Percentiles rank a stretch among this genome's conserved stretches.
phyloP scores from a whole-genome alignment of 345 rosid species.

The Citrus trifoliata region DNA sequence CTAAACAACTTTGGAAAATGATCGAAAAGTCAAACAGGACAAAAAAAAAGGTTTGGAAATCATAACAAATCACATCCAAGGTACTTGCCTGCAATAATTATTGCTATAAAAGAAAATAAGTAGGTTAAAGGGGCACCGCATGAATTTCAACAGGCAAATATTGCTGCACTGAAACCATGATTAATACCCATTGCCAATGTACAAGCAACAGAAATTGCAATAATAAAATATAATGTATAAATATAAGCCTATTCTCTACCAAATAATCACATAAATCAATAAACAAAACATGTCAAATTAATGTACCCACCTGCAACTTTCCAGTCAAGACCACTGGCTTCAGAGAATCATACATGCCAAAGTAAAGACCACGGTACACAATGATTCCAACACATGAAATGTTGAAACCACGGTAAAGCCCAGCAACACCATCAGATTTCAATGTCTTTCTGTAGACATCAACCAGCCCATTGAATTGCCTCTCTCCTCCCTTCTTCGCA shows the following conservation, averaged over 20 bases:
- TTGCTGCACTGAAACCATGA: background rate
- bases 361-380: slow-evolving; percentile 85
- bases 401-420: slow-evolving; percentile 89
- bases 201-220: background rate
- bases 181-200: background rate
- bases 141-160: background rate
- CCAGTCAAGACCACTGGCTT: slow-evolving; percentile 77
- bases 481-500: slow-evolving; percentile 81
- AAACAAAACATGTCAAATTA: background rate
- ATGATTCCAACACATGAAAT: slow-evolving; percentile 80
- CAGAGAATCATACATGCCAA: slow-evolving; percentile 84
- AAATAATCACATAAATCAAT: background rate
- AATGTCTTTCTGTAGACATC: slow-evolving; percentile 84
- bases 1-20: no score
- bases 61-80: background rate
- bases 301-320: slow-evolving; percentile 43
- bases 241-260: background rate
- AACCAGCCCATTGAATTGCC: slow-evolving; percentile 78
- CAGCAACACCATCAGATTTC: slow-evolving; percentile 70
- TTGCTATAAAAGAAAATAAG: background rate
- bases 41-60: no score
- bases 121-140: background rate
- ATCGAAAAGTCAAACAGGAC: no score
- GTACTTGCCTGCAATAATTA: background rate
- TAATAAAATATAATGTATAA: background rate